Percentiles rank a stretch among this genome's conserved stretches.
phyloP scores from a whole-genome alignment of 1,284 basidiomycete species.

The Moesziomyces sp. region DNA sequence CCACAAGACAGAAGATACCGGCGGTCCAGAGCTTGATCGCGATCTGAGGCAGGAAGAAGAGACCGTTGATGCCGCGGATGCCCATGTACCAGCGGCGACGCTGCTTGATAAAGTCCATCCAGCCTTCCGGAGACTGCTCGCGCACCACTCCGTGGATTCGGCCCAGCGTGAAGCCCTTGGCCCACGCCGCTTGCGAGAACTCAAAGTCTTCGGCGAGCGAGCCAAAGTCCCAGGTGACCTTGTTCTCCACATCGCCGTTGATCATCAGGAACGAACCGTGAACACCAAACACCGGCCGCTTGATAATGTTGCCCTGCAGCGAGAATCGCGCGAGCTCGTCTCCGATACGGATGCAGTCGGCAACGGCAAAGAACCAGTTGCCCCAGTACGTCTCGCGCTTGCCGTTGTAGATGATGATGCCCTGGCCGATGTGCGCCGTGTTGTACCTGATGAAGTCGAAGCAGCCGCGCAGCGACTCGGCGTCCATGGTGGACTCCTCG shows the following conservation, averaged over 20 bases:
- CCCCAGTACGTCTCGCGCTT: conserved; percentile 68
- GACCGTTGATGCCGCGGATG: conserved; percentile 65
- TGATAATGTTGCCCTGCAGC: conserved; percentile 69
- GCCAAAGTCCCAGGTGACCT: conserved; percentile 68
- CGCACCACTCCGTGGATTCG: conserved; percentile 69
- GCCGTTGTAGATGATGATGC: conserved; percentile 70
- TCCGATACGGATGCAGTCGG: conserved; percentile 69
- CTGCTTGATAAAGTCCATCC: conserved; percentile 69
- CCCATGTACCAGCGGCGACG: conserved; percentile 70
- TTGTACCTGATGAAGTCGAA: conserved; percentile 69
- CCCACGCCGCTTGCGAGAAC: conserved; percentile 69
- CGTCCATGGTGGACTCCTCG: conserved; percentile 70
- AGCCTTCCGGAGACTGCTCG: conserved; percentile 68
- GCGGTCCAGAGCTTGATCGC: conserved; percentile 70
- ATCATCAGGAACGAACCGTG: conserved; percentile 70
- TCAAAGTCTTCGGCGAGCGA: conserved; percentile 69
- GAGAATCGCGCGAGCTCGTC: conserved; percentile 70
- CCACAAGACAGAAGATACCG: conserved; percentile 69
- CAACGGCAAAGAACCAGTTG: conserved; percentile 70
- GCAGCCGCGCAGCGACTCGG: conserved; percentile 68
- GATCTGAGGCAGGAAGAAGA: conserved; percentile 68
- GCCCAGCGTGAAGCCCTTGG: conserved; percentile 68
- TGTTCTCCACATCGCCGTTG: conserved; percentile 70
- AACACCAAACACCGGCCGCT: conserved; percentile 69
- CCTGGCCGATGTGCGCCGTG: conserved; percentile 69